Conservation (phyloP, 257 asterid species). For the Solanum chiquidenum region DNA sequence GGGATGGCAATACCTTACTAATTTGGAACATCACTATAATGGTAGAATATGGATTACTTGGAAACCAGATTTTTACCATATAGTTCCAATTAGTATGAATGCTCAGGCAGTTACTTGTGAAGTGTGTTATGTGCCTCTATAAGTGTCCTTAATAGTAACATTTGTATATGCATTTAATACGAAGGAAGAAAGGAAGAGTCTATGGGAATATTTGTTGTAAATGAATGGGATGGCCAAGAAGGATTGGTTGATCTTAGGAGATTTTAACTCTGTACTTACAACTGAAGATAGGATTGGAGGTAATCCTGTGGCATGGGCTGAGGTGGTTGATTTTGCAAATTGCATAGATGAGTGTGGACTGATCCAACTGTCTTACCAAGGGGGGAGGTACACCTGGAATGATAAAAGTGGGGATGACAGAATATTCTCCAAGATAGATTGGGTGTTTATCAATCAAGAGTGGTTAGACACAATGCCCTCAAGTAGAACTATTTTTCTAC, state of each 20-base stretch:
- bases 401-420: background rate
- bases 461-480: background rate
- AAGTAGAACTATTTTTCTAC: background rate
- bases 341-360: background rate
- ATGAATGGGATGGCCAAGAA: background rate
- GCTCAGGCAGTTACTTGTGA: background rate
- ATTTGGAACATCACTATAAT: background rate
- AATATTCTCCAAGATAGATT: too few species aligned
- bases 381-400: background rate
- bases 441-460: background rate
- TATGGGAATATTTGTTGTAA: background rate
- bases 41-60: background rate
- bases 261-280: too few species aligned
- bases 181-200: background rate
- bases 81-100: background rate
- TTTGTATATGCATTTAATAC: background rate
- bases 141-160: too few species aligned
- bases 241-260: background rate
- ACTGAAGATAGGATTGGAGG: background rate
- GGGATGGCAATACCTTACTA: background rate
- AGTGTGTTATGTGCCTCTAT: background rate
- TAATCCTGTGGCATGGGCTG: background rate
- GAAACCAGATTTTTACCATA: background rate
- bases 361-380: background rate
- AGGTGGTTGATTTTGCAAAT: too few species aligned